Base-by-base conservation (phyloP, 768 basidiomycete genomes). In the Mrakia frigida region DNA sequence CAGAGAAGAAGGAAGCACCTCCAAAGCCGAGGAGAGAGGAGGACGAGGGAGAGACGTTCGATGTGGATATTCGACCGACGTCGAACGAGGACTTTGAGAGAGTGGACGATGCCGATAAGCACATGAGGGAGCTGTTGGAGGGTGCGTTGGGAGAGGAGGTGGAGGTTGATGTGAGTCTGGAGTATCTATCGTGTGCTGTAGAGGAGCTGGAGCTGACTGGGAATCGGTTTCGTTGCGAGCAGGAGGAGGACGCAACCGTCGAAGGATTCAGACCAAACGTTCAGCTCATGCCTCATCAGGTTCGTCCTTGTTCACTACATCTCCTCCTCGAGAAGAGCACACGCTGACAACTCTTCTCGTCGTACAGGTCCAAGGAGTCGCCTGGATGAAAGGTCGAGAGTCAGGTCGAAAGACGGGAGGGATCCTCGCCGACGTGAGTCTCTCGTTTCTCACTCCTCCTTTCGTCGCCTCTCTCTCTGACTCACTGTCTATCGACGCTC, bases 321-420 rank as follows among this genome's bases (percentile, higher is more conserved):
- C 39, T 28, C 28, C 23, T 35, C 6, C 37, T 53, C 41, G 16
- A 7, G 6, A 6, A n/a, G 23, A 23, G 39, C 31, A 35, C 13
- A 31, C 35, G 39, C 25, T 71, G 5, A 31, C 6, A 3, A 3
- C 0, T 46, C 39, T 74, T 28, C 13, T 3, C 21, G n/a, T 37
- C 23, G 21, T 18, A 50, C 65, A 78, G 77, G 53, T 74, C 13
- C 84, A 92, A 68, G 93, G 93, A 31, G 87, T 94, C 0, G 83
- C 84, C 35, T 99, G 95, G 95, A 94, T 99, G 91, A 85, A 85
- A 33, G 88, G 90, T 10, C 87, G 95, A 28, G 96, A 98, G 83
- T 83, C 86, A 11, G 89, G 88, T 43, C 92, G 92, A 83, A 89
- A 90, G 79, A 85, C 81, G 10, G 95, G 96, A 1, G 96, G 96